phyloP scores from a whole-genome alignment of 2,329 filamentous ascomycete genomes.

The Xylariaceae sp. region DNA sequence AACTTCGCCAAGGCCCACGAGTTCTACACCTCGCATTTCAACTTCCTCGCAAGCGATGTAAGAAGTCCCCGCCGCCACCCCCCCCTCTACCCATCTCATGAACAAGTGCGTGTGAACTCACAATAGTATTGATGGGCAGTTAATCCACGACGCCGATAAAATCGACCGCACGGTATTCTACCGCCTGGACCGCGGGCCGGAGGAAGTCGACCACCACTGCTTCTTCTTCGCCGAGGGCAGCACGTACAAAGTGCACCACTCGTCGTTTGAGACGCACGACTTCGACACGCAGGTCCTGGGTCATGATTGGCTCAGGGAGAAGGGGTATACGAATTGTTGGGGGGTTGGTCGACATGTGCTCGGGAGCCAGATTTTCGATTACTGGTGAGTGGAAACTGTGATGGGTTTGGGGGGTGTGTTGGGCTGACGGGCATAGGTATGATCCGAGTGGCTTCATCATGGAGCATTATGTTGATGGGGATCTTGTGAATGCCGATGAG shows the following conservation, averaged over 20 bases:
- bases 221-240: conserved; percentile 49
- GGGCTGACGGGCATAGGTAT: conserved; percentile 41
- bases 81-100: background rate
- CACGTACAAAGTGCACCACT: conserved; percentile 60
- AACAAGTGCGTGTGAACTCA: background rate
- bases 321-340: conserved; percentile 64
- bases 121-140: conserved; percentile 20
- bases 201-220: conserved; percentile 47
- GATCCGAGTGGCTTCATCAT: conserved; percentile 61
- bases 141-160: conserved; percentile 36
- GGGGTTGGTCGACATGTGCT: conserved; percentile 67
- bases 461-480: conserved; percentile 69
- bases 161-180: conserved; percentile 42
- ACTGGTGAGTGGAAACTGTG: conserved; percentile 51
- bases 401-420: background rate
- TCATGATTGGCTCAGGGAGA: conserved; percentile 62
- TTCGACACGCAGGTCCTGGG: conserved; percentile 68
- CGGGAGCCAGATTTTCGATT: conserved; percentile 69
- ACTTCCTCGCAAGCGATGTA: conserved; percentile 48
- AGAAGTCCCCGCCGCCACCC: conserved; percentile 3
- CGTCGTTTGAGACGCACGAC: conserved; percentile 66
- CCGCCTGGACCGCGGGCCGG: conserved; percentile 40
- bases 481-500: conserved; percentile 55
- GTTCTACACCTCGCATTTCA: conserved; percentile 50
- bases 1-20: conserved; percentile 45